Base-by-base conservation (phyloP, 345 rosid genomes). In the Populus ilicifolia region DNA sequence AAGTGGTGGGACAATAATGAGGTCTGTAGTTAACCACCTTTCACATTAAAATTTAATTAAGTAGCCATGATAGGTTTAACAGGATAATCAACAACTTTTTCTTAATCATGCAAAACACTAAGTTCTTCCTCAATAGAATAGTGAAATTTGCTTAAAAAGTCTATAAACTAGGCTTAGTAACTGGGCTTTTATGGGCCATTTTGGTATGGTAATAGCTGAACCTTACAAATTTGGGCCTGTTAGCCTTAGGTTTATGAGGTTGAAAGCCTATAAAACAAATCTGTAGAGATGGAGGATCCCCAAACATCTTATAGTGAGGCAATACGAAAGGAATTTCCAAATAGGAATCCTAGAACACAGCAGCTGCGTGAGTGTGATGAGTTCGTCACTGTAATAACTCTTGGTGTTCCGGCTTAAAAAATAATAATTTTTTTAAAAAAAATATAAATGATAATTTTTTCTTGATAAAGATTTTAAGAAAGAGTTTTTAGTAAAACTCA, bases 1-100 rank as follows among this genome's bases (percentile, higher is more conserved):
- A 64, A 75, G 50, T 21, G 4, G 73, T 25, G 67, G 43, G 69
- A 79, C 69, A 70, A 83, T 83, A 13, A 85, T 74, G 79, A 73
- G 83, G 71, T 75, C 73, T 44, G 20, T 11, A 23, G 7, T 8
- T 78, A 30, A 5, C 56, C 48, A 46, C 52, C 35, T 70, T 1
- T 17, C 65, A 48, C 13, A 13, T 74, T 18, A 17, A 36, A 54
- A 21, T 44, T 68, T 68, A 67, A 76, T 52, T 52, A 54, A 23
- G 17, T 11, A n/a, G 13, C n/a, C 21, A 75, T 69, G 56, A 69
- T 69, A 69, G 8, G 35, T 43, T 25, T 69, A 25, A 43, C 33
- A 9, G 5, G 13, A 69, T 25, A 41, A 12, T 41, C 11, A 50
- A 5, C 16, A 46, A 0, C 21, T 2, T 50, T 50, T 50, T 50